These are phyloP conservation scores for Ceratocystis harringtonii DNA, from an alignment of 2,329 filamentous ascomycete genomes.

Conservation along the genomic window DNA sequence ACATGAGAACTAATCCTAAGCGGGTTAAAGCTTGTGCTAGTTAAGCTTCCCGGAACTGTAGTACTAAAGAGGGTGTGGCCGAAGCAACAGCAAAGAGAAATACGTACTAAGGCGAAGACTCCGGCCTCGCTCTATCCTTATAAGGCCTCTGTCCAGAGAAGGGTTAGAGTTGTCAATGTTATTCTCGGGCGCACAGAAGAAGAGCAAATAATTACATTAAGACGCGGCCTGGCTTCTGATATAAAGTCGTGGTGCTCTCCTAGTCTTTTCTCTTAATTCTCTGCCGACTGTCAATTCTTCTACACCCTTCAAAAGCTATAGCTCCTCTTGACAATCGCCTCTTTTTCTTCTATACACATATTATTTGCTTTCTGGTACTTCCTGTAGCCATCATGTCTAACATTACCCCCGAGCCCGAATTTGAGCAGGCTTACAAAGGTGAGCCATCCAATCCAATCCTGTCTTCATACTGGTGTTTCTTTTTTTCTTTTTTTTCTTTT, in stretches of 20 bases:
- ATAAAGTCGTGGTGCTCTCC: slow-evolving; percentile 10
- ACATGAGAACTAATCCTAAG: not conserved
- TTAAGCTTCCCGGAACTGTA: not conserved
- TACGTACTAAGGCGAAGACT: not conserved
- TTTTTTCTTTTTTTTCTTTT: not conserved
- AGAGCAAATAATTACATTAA: not conserved
- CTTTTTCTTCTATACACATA: not conserved
- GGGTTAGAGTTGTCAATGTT: not conserved
- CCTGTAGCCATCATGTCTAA: slow-evolving; percentile 51
- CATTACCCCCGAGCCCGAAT: slow-evolving; percentile 81
- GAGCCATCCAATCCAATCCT: slow-evolving; percentile 22
- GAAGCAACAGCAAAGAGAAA: not conserved
- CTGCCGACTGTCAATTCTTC: not conserved
- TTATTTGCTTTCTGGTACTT: not conserved
- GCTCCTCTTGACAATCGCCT: not conserved
- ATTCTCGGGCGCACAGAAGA: not conserved
- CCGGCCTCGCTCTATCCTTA: slow-evolving; percentile 10
- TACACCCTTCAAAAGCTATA: not conserved
- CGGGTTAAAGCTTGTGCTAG: slow-evolving; percentile 1
- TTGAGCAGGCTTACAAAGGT: slow-evolving; percentile 97
- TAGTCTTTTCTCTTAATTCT: not conserved
- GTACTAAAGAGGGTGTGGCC: not conserved
- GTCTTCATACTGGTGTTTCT: not conserved
- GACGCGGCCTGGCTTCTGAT: not conserved
- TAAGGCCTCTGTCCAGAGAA: not conserved